A percentile compares a stretch with the other conserved stretches of the same genome.
These are phyloP conservation scores for Cladosporium halotolerans DNA, from an alignment of 2,329 filamentous ascomycete genomes.

Conservation along the genomic window DNA sequence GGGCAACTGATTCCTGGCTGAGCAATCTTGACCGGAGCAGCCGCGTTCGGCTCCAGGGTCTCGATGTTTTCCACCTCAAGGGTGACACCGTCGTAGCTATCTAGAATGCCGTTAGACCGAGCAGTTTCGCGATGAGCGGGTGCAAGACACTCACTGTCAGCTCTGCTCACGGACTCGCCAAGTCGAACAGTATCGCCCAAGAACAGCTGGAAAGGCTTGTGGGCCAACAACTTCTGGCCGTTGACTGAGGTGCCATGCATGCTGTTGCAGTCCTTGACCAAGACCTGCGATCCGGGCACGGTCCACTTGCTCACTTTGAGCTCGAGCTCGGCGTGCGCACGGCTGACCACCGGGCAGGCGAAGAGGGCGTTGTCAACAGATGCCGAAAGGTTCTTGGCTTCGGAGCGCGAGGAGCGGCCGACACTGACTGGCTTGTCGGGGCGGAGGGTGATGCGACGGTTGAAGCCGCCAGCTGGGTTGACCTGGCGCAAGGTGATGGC, in stretches of 20 bases:
- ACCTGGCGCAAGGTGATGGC: background rate
- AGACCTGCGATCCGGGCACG: constrained; percentile 14
- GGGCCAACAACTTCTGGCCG: constrained; percentile 19
- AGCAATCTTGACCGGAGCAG: background rate
- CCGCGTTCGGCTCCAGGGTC: background rate
- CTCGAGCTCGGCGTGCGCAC: constrained; percentile 29
- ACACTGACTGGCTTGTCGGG: constrained; percentile 27
- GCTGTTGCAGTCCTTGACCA: constrained; percentile 26
- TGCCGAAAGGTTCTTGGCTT: constrained; percentile 28
- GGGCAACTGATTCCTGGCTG: constrained; percentile 19
- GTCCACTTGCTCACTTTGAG: constrained; percentile 11
- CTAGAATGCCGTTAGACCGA: constrained; percentile 11
- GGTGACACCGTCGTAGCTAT: constrained; percentile 24
- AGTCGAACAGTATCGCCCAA: constrained; percentile 28
- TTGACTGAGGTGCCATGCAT: constrained; percentile 34
- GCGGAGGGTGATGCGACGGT: constrained; percentile 12
- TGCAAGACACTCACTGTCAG: constrained; percentile 18
- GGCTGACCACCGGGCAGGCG: constrained; percentile 32
- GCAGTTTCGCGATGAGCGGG: background rate
- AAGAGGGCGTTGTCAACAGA: constrained; percentile 28
- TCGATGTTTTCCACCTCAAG: constrained; percentile 17
- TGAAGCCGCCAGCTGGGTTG: background rate
- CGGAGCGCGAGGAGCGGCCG: constrained; percentile 39
- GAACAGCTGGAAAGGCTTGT: constrained; percentile 16
- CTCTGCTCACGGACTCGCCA: constrained; percentile 24